Base-by-base conservation (phyloP, 441 rosid genomes). In the Dalechampia spathulata region DNA sequence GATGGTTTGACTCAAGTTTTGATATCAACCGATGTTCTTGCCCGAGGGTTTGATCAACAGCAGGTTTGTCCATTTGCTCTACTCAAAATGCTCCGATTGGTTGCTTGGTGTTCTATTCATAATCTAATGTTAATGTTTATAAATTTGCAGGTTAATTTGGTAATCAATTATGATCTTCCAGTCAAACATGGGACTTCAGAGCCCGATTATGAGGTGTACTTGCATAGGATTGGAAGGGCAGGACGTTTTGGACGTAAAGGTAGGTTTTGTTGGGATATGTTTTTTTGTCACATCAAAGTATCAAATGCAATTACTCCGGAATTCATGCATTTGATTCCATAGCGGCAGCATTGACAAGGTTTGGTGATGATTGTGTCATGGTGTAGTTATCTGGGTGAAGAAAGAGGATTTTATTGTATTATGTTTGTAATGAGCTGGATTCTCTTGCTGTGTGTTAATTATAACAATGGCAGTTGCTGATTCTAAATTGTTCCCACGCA, bases 201-300 rank as follows among this genome's bases (percentile, higher is more conserved):
- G 65, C 99, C 99, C 57, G 78, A 90, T 64, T 93, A 58, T 64
- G 97, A 93, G 74, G 91, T 83, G 23, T 93, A 93, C 75, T 79
- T 93, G 69, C 99, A 90, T 70, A 85, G 99, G 68, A 87, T 90
- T 54, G 99, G 99, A 34, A 81, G 99, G 65, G 99, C 97, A 23
- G 99, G 99, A 34, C 87, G 97, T 13, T 93, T 93, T 76, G 99
- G 99, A 49, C 85, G 96, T 59, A 90, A 83, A 78, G 97, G 97
- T 84, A 10, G 4, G 34, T 8, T 30, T 30, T n/a, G n/a, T n/a
- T n/a, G n/a, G n/a, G n/a, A n/a, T n/a, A n/a, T n/a, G n/a, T n/a
- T n/a, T n/a, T n/a, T n/a, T n/a, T n/a, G n/a, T n/a, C n/a, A n/a
- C n/a, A n/a, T n/a, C n/a, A n/a, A n/a, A n/a, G n/a, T n/a, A n/a